phyloP scores from a whole-genome alignment of 345 rosid genomes.

The Schrenkiella parvula region DNA sequence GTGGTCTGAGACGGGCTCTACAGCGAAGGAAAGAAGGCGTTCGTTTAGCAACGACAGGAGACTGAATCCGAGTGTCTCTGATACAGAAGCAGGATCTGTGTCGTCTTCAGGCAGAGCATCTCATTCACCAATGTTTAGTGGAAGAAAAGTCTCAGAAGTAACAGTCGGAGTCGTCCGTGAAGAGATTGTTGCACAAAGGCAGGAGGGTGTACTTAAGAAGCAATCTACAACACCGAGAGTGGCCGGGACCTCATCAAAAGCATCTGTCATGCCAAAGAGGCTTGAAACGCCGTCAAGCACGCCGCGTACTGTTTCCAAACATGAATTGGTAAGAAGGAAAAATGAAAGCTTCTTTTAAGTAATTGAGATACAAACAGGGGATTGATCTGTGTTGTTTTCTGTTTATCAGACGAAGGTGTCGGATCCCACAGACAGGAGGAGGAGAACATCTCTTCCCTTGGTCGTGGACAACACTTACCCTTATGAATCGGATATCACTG shows the following conservation, averaged over 20 bases:
- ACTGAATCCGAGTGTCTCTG: conserved; percentile 63
- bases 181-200: conserved; percentile 35
- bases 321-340: conserved; percentile 26
- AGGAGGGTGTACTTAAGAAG: conserved; percentile 22
- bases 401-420: conserved; percentile 44
- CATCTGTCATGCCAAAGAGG: conserved; percentile 38
- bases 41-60: conserved; percentile 71
- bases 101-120: conserved; percentile 46
- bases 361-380: background rate
- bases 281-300: conserved; percentile 43
- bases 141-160: conserved; percentile 44
- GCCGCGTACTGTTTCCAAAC: conserved; percentile 35
- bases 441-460: conserved; percentile 76
- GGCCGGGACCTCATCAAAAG: conserved; percentile 34
- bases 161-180: conserved; percentile 44
- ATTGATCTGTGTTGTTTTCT: conserved; percentile 5
- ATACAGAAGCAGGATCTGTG: conserved; percentile 49
- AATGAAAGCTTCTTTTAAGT: background rate
- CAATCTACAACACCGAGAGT: conserved; percentile 44
- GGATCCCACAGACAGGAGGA: conserved; percentile 38
- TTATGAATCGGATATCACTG: conserved; percentile 28
- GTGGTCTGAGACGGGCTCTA: conserved; percentile 33
- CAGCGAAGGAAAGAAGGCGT: conserved; percentile 49
- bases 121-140: conserved; percentile 41
- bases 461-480: conserved; percentile 37